Base-by-base conservation (phyloP, 768 basidiomycete genomes). In the Mycena vulgaris region DNA sequence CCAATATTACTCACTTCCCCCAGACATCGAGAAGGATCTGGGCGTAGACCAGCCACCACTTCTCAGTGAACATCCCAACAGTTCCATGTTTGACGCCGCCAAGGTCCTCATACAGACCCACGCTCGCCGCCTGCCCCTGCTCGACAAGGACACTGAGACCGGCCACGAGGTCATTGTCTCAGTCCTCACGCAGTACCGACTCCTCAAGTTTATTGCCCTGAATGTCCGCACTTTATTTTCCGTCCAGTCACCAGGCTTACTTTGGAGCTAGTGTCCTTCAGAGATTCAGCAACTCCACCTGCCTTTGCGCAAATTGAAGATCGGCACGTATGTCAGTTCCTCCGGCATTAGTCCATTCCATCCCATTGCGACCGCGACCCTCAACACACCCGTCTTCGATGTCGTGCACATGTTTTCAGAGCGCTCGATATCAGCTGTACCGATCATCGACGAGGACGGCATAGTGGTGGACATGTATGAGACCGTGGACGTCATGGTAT, bases 391-490 rank as follows among this genome's bases (percentile, higher is more conserved):
- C 31, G 98, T 99, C 3, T 98, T 98, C 75, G 96, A 99, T 76
- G 96, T 99, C 68, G 98, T 99, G 3, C 98, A 99, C 78, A 96
- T 97, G 93, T 99, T 99, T 80, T 97, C 95, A 0, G 94, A 96
- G 80, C 89, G 93, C 48, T 93, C 96, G 30, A 98, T 99, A 74
- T 96, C 95, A 11, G 97, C 97, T 7, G 97, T 99, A 7, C 98
- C 98, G 10, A 98, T 99, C 78, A 88, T 99, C 33, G 95, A 99
- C 75, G 90, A 93, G 66, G 89, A 95, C 10, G 97, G 97, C 11
- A 88, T 96, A 61, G 98, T 99, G 47, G 88, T 99, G 72, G 97
- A 99, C 78, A 82, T 99, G 55, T 99, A 98, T 78, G 98, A 99
- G 82, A 98, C 98, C 7, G 98, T 99, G 27, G 98, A 99, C 84